Base-by-base conservation (phyloP, 345 rosid genomes). In the Brassica incana region DNA sequence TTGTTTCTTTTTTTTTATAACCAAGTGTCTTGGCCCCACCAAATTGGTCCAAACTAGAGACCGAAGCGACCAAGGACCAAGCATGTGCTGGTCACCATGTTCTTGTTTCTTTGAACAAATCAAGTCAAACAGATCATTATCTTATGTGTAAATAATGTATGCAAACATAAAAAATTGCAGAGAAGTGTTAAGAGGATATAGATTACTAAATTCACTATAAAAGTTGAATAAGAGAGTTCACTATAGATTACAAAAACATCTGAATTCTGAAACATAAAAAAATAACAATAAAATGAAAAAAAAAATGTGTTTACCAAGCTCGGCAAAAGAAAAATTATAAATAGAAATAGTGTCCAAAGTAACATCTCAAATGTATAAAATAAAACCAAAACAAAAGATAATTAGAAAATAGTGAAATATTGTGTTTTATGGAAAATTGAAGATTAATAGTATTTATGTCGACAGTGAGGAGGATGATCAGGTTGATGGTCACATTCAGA, bases 401-500 rank as follows among this genome's bases (percentile, higher is more conserved):
- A n/a, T n/a, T 15, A 52, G 58, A 52, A n/a, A 52, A n/a, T 8
- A 32, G 1, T 5, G 36, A 18, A 52, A 6, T 1, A 65, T 0
- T 75, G 72, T 54, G 75, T 23, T 59, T 38, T 15, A 23, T 60
- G 32, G 6, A 0, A 59, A 40, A 30, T 4, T 2, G 2, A 61
- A 62, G 25, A 1, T 11, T 9, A 63, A 45, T 5, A 43, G 12
- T 43, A 73, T 43, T 4, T 30, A 74, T 60, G 48, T 63, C 67
- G 27, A 35, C 25, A 66, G 7, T 36, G 72, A 75, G 29, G 67
- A 72, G 20, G 67, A 61, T n/a, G 36, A 61, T 23, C 66, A 36
- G 4, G 79, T 38, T n/a, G 27, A n/a, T 40, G 67, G 20, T 59
- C 75, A 35, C 4, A 16, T 12, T 29, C 61, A 12, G 33, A 76